Conservation (phyloP, 2,329 filamentous ascomycete genomes). For the Metarhizium brunneum region DNA sequence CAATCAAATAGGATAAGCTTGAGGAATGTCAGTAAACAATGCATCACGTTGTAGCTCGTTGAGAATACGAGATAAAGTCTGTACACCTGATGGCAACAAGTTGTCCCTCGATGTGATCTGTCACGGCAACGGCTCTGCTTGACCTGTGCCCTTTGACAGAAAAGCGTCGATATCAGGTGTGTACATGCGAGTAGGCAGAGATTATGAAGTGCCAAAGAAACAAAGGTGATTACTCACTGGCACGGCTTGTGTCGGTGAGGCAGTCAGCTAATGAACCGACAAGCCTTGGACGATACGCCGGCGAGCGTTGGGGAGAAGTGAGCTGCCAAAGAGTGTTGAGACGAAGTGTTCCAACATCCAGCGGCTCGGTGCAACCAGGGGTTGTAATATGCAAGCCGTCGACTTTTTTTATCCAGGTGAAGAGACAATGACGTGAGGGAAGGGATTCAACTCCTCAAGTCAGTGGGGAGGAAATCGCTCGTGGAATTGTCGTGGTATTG, state of each 20-base stretch:
- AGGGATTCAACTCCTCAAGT: not conserved
- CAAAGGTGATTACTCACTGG: not conserved
- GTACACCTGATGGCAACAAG: not conserved
- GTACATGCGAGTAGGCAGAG: not conserved
- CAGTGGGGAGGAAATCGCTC: not conserved
- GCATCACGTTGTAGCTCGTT: not conserved
- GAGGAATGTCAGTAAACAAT: not conserved
- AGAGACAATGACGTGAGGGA: not conserved
- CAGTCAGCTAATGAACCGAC: constrained; percentile 3
- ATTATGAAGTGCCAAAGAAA: not conserved
- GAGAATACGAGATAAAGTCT: not conserved
- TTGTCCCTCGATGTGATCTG: too few relatives aligned
- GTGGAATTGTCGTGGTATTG: not conserved
- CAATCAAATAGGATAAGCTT: not conserved
- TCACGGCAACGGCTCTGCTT: too few relatives aligned
- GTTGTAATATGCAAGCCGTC: not conserved
- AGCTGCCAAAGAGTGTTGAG: not conserved
- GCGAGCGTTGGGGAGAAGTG: not conserved
- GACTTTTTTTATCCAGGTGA: not conserved
- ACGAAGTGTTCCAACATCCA: not conserved
- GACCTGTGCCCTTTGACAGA: too few relatives aligned
- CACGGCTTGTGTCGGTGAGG: not conserved
- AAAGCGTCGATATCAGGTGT: too few relatives aligned
- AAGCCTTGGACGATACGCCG: not conserved
- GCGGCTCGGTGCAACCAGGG: not conserved